These are phyloP conservation scores for Gossypium anomalum DNA, from an alignment of 345 rosid species.

Conservation along the genomic window DNA sequence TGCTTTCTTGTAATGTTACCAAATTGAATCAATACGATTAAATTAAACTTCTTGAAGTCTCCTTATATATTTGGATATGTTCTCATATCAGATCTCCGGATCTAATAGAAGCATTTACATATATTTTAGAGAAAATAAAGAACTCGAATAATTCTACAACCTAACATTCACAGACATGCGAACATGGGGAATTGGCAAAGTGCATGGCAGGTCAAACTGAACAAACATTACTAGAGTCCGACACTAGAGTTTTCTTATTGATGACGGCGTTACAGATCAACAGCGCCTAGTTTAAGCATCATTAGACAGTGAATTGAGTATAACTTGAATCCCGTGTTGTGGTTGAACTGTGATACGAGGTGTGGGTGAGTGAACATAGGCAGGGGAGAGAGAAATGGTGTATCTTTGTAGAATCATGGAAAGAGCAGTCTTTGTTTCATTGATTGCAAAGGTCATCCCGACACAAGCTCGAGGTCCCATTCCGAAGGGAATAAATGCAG, in stretches of 20 bases:
- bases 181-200: no score
- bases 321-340: slow-evolving; percentile 37
- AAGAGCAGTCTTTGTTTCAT: slow-evolving; percentile 37
- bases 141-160: no score
- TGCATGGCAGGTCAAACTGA: no score
- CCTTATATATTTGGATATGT: background rate
- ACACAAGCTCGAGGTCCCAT: slow-evolving; percentile 39
- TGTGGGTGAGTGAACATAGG: slow-evolving; percentile 35
- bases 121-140: no score
- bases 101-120: no score
- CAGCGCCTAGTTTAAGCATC: background rate
- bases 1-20: background rate
- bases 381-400: slow-evolving; percentile 33
- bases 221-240: no score
- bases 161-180: no score
- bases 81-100: no score
- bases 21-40: no score
- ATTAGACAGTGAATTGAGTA: slow-evolving; percentile 23
- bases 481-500: slow-evolving; percentile 38
- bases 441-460: slow-evolving; percentile 32
- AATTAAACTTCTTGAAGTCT: no score
- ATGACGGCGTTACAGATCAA: background rate
- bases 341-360: slow-evolving; percentile 24
- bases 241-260: no score
- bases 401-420: slow-evolving; percentile 47